These are phyloP conservation scores for Trichoderma sp. DNA, from an alignment of 2,329 filamentous ascomycete species.

Conservation along the genomic window DNA sequence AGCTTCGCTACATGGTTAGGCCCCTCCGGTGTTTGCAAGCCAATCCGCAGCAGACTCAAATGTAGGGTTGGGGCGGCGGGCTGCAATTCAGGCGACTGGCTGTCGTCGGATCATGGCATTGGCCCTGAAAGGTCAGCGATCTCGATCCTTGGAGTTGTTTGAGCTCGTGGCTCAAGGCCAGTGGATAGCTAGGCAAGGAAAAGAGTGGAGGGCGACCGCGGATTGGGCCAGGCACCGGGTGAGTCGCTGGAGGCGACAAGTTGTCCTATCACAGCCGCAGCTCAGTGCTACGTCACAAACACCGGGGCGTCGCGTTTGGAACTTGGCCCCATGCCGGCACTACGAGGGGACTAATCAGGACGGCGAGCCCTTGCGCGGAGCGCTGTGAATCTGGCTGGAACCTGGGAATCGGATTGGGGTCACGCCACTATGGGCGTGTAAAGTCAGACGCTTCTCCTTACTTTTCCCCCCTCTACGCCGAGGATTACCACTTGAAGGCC, in stretches of 20 bases:
- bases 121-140: conserved; percentile 25
- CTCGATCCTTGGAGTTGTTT: conserved; percentile 29
- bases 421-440: conserved; percentile 7
- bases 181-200: conserved; percentile 16
- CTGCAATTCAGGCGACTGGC: not conserved
- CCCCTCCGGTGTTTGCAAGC: not conserved
- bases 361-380: not conserved
- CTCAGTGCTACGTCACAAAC: conserved; percentile 22
- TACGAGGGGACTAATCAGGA: conserved; percentile 3
- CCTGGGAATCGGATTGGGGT: conserved; percentile 29
- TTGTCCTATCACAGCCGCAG: conserved; percentile 13
- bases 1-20: not conserved
- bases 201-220: conserved; percentile 8
- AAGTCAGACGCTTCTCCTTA: conserved; percentile 14
- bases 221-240: conserved; percentile 20
- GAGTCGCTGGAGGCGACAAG: not conserved
- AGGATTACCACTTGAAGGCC: not conserved
- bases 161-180: conserved; percentile 17
- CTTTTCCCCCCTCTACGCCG: not conserved
- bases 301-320: conserved; percentile 28
- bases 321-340: conserved; percentile 29
- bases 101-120: conserved; percentile 6
- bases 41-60: not conserved
- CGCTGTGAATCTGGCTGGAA: conserved; percentile 32
- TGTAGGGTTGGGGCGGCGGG: not conserved